Conservation (phyloP, 306 rosid species). For the Prunus mongolica region DNA sequence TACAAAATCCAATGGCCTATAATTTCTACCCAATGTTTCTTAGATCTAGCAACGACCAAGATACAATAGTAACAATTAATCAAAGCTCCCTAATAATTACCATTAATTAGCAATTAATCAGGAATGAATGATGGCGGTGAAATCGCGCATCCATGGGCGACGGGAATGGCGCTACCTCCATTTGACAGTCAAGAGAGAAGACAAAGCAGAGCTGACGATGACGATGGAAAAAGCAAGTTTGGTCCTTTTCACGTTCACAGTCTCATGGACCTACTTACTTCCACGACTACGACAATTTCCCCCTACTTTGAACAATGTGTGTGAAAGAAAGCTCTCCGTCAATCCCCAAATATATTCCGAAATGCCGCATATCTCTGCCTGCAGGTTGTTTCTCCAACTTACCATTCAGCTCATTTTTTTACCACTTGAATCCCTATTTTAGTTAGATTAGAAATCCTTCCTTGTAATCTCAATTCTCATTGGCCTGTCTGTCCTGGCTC, state of each 20-base stretch:
- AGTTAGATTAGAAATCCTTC: background rate
- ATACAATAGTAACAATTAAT: too few relatives aligned
- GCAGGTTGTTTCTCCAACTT: background rate
- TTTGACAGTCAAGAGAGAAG: constrained; percentile 32
- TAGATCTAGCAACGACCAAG: too few relatives aligned
- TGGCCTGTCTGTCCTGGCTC: background rate
- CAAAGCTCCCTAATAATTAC: too few relatives aligned
- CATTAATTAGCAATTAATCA: too few relatives aligned
- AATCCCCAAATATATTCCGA: constrained; percentile 19
- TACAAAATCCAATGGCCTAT: too few relatives aligned
- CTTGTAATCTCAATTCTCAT: background rate
- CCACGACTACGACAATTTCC: background rate
- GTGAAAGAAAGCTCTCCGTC: background rate
- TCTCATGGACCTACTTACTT: background rate
- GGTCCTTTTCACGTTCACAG: background rate
- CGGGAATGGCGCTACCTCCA: constrained; percentile 49
- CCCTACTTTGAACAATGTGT: too few relatives aligned
- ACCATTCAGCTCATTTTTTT: background rate
- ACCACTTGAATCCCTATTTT: background rate
- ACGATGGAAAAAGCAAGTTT: constrained; percentile 6
- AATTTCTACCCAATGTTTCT: too few relatives aligned
- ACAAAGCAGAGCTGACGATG: constrained; percentile 13
- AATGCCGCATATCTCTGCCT: constrained; percentile 45
- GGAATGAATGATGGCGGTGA: constrained; percentile 1
- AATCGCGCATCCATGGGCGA: constrained; percentile 39